Conservation (phyloP, 2,329 filamentous ascomycete species). For the Pseudocercospora pini-densiflorae region DNA sequence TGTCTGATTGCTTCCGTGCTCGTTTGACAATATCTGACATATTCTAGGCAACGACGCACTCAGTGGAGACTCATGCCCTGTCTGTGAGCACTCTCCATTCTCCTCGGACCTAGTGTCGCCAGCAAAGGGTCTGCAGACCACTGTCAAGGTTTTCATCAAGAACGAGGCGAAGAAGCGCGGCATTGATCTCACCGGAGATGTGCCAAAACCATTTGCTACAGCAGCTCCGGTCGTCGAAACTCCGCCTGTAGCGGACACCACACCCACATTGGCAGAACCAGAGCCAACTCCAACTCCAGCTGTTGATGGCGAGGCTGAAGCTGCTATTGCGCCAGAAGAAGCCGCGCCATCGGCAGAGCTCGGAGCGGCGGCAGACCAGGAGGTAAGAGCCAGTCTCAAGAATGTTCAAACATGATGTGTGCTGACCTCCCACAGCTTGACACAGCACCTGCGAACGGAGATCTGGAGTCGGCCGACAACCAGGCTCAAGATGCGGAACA, state of each 20-base stretch:
- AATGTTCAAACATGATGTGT: no score
- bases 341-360: conserved; percentile 8
- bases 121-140: conserved; percentile 89
- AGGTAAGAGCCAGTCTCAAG: conserved; percentile 14
- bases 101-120: conserved; percentile 84
- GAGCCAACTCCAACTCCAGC: conserved; percentile 13
- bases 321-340: conserved; percentile 16
- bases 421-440: background rate
- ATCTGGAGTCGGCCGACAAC: conserved; percentile 1
- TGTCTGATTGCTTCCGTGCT: conserved; percentile 39
- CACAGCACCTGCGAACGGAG: conserved; percentile 10
- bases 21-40: conserved; percentile 27
- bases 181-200: conserved; percentile 28
- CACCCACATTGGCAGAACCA: conserved; percentile 2
- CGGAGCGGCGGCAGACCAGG: conserved; percentile 3
- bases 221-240: conserved; percentile 18
- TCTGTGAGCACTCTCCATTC: conserved; percentile 90
- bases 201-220: conserved; percentile 26
- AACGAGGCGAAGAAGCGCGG: conserved; percentile 75
- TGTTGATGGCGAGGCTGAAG: conserved; percentile 11
- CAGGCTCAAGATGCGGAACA: conserved; percentile 26
- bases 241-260: conserved; percentile 11
- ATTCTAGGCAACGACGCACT: conserved; percentile 72
- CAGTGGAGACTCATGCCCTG: conserved; percentile 64
- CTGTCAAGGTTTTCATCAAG: conserved; percentile 87